Evolutionary conservation across 495 filamentous ascomycete species (phyloP), one percentile per base, ranked within the genome.

Genomic region (Annulohypoxylon moriforme): DNA sequence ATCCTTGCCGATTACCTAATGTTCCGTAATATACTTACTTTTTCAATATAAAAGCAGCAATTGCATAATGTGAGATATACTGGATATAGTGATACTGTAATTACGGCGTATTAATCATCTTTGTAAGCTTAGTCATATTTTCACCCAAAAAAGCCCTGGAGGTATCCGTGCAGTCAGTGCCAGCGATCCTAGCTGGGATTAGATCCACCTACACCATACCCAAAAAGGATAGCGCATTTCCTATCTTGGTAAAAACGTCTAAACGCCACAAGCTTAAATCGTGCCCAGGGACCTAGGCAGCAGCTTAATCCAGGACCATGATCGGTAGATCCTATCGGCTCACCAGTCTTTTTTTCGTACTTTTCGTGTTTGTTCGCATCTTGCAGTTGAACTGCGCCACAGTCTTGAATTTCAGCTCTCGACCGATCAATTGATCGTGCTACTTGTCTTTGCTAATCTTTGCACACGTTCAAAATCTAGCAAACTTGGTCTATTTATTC

Each of bases 321-420:
- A 8, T 57, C 31, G 33, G 2, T 38, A 25, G 2, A 40, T 40
- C 55, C 33, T 24, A 22, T 52, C 47, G 20, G 47, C 38, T 68
- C 46, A 13, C 20, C 14, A 3, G 25, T 29, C 13, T 2, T 9
- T 53, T 50, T 55, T 55, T 72, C 63, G 60, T 42, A 31, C 36
- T 58, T 58, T 58, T 36, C 40, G 36, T 14, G n/a, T n/a, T 14
- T 40, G 4, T 14, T 40, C 36, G 36, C 36, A 2, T 18, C 1
- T 36, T 8, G 33, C 33, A 36, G 4, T 20, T 4, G 22, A 22
- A 33, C 71, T 73, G 55, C 65, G 71, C 71, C 71, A 73, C 71
- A 33, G 52, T 14, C 33, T 55, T 38, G 55, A 36, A 36, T 72
- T 68, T 68, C 64, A 61, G 69, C 64, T 72, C 14, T 61, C 38